Percentiles rank a stretch among this genome's conserved stretches.
phyloP scores from a whole-genome alignment of 208 protist genomes.

The Leishmania arabica region DNA sequence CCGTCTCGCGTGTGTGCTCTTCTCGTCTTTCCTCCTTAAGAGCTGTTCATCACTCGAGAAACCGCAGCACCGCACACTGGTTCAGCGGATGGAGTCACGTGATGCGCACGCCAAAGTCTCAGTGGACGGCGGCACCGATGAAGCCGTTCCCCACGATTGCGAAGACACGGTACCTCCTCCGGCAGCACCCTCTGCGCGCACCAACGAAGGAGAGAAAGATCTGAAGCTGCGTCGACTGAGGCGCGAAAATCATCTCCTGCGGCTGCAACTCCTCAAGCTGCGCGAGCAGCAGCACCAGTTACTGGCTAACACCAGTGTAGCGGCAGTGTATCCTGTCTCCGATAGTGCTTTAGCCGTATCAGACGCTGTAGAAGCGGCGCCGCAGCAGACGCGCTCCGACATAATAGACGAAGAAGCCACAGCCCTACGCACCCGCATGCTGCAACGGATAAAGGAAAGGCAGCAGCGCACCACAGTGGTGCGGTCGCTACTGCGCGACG shows the following conservation, averaged over 20 bases:
- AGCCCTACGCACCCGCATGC: constrained; percentile 37
- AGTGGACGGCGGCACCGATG: neutral
- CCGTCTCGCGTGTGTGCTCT: neutral
- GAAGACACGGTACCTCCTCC: neutral
- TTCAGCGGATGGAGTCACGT: constrained; percentile 1
- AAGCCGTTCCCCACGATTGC: neutral
- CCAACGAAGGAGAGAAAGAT: constrained; percentile 2
- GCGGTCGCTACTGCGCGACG: constrained; percentile 33
- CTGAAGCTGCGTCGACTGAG: constrained; percentile 26
- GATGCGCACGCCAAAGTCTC: neutral
- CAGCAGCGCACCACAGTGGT: constrained; percentile 39
- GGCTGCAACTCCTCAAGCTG: constrained; percentile 44
- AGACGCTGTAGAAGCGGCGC: neutral
- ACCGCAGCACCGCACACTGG: neutral
- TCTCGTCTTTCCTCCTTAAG: neutral
- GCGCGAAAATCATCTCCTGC: constrained; percentile 58
- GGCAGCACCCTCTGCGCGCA: neutral
- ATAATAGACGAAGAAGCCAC: constrained; percentile 14
- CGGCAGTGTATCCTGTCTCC: neutral
- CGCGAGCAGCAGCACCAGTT: constrained; percentile 35
- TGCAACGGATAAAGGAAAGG: constrained; percentile 50
- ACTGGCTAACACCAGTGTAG: neutral
- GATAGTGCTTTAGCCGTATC: neutral
- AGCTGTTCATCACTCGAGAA: neutral
- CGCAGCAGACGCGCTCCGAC: neutral